Conservation (phyloP, 495 filamentous ascomycete species). For the Aspergillus homomorphus region DNA sequence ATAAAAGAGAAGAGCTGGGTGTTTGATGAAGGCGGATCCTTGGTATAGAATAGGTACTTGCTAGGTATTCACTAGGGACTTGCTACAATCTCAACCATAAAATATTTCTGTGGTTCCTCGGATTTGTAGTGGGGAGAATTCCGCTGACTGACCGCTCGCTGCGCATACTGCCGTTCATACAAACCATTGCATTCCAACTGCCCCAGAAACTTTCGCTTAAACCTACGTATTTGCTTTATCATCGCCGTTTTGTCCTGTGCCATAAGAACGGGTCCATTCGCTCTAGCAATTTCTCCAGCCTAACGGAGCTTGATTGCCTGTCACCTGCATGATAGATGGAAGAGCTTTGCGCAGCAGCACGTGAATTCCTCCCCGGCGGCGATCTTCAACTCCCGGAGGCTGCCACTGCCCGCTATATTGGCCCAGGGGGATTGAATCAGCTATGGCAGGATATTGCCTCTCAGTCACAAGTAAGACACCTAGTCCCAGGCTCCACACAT, state of each 20-base stretch:
- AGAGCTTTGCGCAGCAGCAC: constrained; percentile 30
- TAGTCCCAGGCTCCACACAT: not conserved
- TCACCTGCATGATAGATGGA: constrained; percentile 25
- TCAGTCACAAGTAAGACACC: constrained; percentile 23
- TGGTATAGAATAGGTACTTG: not conserved
- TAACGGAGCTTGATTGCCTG: not conserved
- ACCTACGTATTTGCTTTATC: not conserved
- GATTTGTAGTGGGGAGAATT: not conserved
- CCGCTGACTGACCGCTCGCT: constrained; percentile 2
- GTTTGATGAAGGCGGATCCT: constrained; percentile 24
- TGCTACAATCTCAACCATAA: not conserved
- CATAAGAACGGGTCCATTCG: too few species aligned
- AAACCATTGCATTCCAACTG: not conserved
- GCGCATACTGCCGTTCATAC: not conserved
- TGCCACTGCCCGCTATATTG: constrained; percentile 3
- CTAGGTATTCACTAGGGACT: too few species aligned
- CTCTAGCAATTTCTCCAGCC: not conserved
- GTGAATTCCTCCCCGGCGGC: constrained; percentile 22
- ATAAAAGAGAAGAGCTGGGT: constrained; percentile 54
- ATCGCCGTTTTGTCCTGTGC: too few species aligned
- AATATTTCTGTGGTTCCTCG: not conserved
- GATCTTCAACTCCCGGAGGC: constrained; percentile 16
- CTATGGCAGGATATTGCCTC: constrained; percentile 35
- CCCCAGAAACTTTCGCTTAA: not conserved
- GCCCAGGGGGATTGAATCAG: constrained; percentile 16